Conservation (phyloP, 305 asterid genomes). For the Salvia sclarea region DNA sequence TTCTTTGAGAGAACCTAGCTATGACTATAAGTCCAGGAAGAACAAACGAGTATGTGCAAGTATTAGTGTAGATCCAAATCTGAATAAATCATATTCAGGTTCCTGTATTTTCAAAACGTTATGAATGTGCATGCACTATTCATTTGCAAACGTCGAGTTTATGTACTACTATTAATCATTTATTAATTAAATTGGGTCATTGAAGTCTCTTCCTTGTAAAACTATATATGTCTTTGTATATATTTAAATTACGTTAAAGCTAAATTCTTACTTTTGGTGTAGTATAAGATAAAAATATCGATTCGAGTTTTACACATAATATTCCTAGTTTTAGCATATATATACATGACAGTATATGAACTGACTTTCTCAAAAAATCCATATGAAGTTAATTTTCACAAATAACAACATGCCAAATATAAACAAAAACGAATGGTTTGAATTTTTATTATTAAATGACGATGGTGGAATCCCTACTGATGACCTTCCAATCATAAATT, state of each 20-base stretch:
- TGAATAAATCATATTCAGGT: background rate
- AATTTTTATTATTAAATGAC: background rate
- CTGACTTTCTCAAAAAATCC: background rate
- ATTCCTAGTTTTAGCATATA: background rate
- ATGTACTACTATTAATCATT: background rate
- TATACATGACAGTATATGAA: background rate
- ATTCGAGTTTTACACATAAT: background rate
- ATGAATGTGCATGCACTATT: background rate
- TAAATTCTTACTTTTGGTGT: background rate
- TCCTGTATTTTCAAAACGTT: background rate
- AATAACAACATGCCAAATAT: no score
- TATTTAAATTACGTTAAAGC: background rate
- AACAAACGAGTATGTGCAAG: background rate
- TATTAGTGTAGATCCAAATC: background rate
- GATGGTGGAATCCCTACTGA: background rate
- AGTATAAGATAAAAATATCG: background rate
- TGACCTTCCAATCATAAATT: background rate
- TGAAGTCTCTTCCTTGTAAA: background rate
- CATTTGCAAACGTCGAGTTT: background rate
- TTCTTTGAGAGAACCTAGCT: background rate
- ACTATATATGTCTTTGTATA: background rate
- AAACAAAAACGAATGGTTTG: no score
- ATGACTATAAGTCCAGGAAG: background rate
- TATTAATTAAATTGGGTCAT: background rate
- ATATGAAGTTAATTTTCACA: background rate